Conservation (phyloP, 768 basidiomycete species). For the Tephrocybe sp. region DNA sequence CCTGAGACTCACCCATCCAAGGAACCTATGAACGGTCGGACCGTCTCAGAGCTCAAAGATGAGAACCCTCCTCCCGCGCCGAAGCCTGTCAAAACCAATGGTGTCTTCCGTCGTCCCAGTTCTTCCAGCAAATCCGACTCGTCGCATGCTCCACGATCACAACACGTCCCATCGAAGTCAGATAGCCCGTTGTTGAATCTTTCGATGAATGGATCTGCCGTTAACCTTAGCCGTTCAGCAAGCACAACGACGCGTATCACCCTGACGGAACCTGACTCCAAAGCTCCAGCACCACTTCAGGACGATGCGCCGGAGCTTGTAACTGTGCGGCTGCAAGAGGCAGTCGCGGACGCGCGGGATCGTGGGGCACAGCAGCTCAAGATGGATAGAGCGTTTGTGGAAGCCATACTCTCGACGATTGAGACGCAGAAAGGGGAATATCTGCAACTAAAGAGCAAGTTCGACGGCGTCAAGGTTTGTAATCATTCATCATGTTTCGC, state of each 20-base stretch:
- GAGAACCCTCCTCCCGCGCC: constrained; percentile 1
- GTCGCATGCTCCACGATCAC: constrained; percentile 2
- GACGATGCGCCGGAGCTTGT: constrained; percentile 47
- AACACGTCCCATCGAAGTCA: background rate
- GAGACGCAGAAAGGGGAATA: constrained; percentile 65
- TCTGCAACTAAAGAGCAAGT: constrained; percentile 65
- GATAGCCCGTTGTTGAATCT: background rate
- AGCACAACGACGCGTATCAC: constrained; percentile 36
- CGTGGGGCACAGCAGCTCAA: constrained; percentile 61
- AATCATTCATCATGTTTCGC: background rate
- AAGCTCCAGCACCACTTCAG: constrained; percentile 21
- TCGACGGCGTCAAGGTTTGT: constrained; percentile 86
- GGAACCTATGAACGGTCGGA: background rate
- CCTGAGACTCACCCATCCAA: background rate
- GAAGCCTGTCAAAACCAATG: constrained; percentile 9
- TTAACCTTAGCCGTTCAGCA: background rate
- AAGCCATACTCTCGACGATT: constrained; percentile 65
- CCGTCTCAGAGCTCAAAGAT: background rate
- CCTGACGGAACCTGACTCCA: constrained; percentile 42
- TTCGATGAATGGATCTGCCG: background rate
- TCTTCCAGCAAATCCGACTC: constrained; percentile 8
- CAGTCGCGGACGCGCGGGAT: constrained; percentile 57
- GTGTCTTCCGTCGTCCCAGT: constrained; percentile 9
- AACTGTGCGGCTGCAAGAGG: constrained; percentile 56
- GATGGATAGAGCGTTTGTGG: constrained; percentile 74